A percentile compares a stretch with the other conserved stretches of the same genome.
Conservation (phyloP, 257 asterid genomes). For the Solanum habrochaites region DNA sequence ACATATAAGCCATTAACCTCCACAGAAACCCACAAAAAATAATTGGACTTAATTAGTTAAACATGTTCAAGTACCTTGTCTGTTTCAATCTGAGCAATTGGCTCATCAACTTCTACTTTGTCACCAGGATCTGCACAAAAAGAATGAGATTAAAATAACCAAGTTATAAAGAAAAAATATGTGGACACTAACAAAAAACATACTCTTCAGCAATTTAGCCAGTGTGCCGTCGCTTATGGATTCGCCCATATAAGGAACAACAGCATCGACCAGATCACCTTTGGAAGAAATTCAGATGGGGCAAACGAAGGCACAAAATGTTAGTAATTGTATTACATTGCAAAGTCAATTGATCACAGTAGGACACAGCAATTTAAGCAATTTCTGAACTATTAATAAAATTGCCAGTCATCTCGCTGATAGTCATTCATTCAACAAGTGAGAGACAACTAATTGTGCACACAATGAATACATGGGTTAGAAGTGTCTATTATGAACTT, state of each 20-base stretch:
- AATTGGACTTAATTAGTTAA: background rate
- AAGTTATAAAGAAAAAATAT: background rate
- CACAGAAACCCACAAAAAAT: background rate
- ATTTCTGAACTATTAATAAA: background rate
- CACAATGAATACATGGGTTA: background rate
- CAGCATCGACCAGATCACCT: conserved; percentile 78
- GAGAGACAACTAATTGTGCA: background rate
- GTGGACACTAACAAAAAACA: background rate
- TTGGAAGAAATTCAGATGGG: conserved; percentile 13
- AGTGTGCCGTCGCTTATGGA: conserved; percentile 85
- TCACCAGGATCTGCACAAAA: conserved; percentile 73
- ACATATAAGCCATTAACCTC: background rate
- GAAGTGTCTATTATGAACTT: background rate
- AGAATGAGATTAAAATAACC: background rate
- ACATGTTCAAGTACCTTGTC: conserved; percentile 56
- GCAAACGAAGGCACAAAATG: background rate
- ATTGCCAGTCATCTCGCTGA: background rate
- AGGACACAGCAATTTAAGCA: background rate
- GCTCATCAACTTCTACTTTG: conserved; percentile 77
- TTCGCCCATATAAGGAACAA: conserved; percentile 96
- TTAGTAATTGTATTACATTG: background rate
- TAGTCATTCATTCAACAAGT: background rate
- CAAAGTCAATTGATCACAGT: background rate
- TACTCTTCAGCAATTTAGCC: conserved; percentile 81
- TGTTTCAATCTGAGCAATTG: conserved; percentile 97